phyloP scores from a whole-genome alignment of 2,329 filamentous ascomycete genomes.

The Ciborinia camelliae region DNA sequence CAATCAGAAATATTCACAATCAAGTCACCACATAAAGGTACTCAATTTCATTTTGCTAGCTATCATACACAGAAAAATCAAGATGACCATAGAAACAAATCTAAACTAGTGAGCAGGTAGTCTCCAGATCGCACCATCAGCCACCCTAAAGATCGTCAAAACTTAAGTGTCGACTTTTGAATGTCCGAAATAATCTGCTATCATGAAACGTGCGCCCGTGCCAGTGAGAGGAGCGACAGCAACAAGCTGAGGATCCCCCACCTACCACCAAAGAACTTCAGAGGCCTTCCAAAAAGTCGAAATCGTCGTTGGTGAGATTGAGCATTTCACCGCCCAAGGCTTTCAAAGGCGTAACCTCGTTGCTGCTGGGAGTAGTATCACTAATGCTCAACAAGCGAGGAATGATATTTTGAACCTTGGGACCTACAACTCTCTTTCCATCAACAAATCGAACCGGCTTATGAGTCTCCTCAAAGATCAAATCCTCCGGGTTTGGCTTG shows the following conservation, averaged over 20 bases:
- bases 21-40: background rate
- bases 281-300: slow-evolving; percentile 2
- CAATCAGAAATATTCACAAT: background rate
- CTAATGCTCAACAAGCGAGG: background rate
- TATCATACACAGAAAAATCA: background rate
- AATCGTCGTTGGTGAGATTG: background rate
- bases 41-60: background rate
- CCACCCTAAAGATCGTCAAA: background rate
- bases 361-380: background rate
- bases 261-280: background rate
- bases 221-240: background rate
- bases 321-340: background rate
- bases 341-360: too few species aligned
- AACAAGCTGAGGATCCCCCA: background rate
- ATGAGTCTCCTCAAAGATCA: background rate
- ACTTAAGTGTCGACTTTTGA: background rate
- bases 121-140: background rate
- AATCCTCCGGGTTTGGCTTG: background rate
- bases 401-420: background rate
- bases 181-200: background rate
- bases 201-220: too few species aligned
- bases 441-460: background rate
- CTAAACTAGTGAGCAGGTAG: background rate
- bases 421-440: slow-evolving; percentile 4
- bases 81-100: background rate